phyloP scores from a whole-genome alignment of 805 yeast species.

The Ogataea nonfermentans region DNA sequence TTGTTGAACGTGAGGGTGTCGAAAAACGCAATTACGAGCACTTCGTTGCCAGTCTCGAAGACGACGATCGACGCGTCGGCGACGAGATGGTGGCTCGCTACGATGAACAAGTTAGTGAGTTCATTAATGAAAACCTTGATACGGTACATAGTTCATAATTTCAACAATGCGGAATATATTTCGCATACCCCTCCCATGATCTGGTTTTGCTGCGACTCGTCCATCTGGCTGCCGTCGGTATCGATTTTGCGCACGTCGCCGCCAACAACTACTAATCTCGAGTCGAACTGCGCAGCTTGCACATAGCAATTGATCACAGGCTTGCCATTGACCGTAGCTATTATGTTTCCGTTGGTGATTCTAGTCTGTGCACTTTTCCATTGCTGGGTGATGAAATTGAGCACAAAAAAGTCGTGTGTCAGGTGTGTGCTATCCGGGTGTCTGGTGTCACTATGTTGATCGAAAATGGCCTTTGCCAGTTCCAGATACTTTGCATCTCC shows the following conservation, averaged over 20 bases:
- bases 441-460: not conserved
- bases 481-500: not conserved
- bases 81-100: slow-evolving; percentile 13
- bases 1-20: slow-evolving; percentile 30
- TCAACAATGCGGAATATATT: slow-evolving; percentile 19
- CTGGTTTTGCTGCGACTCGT: not conserved
- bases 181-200: slow-evolving; percentile 16
- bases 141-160: slow-evolving; percentile 11
- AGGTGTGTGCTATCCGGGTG: too few relatives aligned
- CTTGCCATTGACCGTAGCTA: not conserved
- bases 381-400: slow-evolving; percentile 22
- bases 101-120: not conserved
- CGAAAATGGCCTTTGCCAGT: not conserved
- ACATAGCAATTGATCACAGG: slow-evolving; percentile 8
- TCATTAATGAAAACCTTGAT: not conserved
- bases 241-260: slow-evolving; percentile 21
- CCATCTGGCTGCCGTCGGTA: slow-evolving; percentile 1
- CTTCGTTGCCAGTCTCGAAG: slow-evolving; percentile 20
- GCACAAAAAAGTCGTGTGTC: slow-evolving; percentile 11
- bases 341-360: not conserved
- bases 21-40: slow-evolving; percentile 9
- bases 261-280: slow-evolving; percentile 22
- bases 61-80: slow-evolving; percentile 6
- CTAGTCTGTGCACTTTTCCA: slow-evolving; percentile 21
- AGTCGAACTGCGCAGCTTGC: slow-evolving; percentile 19